These are phyloP conservation scores for Scedosporium minutisporum DNA, from an alignment of 2,329 filamentous ascomycete species.

Conservation along the genomic window DNA sequence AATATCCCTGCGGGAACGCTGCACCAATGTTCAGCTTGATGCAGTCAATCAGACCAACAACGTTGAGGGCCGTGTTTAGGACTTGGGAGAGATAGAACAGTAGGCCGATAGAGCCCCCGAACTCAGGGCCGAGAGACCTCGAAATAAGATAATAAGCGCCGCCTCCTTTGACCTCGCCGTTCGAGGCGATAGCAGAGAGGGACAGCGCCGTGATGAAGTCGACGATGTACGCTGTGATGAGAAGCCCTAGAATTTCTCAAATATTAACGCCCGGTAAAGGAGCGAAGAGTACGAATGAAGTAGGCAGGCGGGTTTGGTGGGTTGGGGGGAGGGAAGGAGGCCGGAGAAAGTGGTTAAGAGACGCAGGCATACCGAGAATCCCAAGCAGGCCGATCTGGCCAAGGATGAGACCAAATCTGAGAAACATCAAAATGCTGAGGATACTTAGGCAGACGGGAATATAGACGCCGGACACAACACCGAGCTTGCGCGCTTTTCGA, in stretches of 20 bases:
- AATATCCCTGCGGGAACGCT: slow-evolving; percentile 60
- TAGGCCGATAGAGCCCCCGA: slow-evolving; percentile 78
- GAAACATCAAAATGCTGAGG: slow-evolving; percentile 83
- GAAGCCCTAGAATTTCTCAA: slow-evolving; percentile 42
- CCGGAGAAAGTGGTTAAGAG: not conserved
- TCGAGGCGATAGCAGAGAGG: slow-evolving; percentile 80
- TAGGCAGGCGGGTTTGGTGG: no score
- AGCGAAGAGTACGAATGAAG: no score
- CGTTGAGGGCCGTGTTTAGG: slow-evolving; percentile 78
- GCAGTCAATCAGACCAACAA: slow-evolving; percentile 78
- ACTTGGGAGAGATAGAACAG: slow-evolving; percentile 87
- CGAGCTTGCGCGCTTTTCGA: slow-evolving; percentile 32
- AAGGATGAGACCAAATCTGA: slow-evolving; percentile 77
- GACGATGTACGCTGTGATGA: slow-evolving; percentile 67
- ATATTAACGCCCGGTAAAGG: no score
- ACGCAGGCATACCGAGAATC: slow-evolving; percentile 56
- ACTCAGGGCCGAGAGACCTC: slow-evolving; percentile 75
- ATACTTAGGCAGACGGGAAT: slow-evolving; percentile 86
- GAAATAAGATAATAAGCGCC: slow-evolving; percentile 87
- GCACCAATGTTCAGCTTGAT: slow-evolving; percentile 64
- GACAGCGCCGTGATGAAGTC: slow-evolving; percentile 80
- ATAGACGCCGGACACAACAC: slow-evolving; percentile 70
- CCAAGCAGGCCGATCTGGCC: slow-evolving; percentile 72
- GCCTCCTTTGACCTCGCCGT: slow-evolving; percentile 78
- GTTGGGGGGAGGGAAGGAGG: not conserved